Evolutionary conservation across 306 rosid species (phyloP).

Genomic region (Cajanus cajan): DNA sequence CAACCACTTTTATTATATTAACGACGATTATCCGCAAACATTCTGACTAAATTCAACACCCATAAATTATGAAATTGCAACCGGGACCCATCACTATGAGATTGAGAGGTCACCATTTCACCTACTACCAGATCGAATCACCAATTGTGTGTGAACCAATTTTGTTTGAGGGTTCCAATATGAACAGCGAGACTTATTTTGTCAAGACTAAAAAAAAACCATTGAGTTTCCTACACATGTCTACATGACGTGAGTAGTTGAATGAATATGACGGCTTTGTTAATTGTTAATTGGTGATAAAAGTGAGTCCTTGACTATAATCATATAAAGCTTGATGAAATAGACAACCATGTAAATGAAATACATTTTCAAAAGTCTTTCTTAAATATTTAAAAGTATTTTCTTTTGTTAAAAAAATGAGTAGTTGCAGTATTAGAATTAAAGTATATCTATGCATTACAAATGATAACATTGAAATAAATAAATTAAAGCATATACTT

Average conservation of each 20-base stretch:
- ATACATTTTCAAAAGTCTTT: neutral
- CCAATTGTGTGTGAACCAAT: neutral
- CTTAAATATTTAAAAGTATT: neutral
- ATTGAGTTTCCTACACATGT: neutral
- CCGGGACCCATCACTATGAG: neutral
- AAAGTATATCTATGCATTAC: neutral
- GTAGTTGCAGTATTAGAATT: neutral
- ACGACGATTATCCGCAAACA: neutral
- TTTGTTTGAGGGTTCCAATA: neutral
- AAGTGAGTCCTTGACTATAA: neutral
- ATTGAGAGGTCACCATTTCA: neutral
- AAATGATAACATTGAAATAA: neutral
- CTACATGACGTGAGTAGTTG: neutral
- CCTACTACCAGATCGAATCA: constrained; percentile 29
- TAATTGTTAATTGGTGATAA: neutral
- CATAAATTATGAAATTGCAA: neutral
- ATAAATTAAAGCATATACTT: neutral
- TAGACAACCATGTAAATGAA: neutral
- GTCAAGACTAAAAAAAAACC: neutral
- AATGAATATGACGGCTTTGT: neutral
- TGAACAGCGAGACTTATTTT: neutral
- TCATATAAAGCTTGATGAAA: neutral
- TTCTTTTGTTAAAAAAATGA: too few species aligned
- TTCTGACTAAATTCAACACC: neutral
- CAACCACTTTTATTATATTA: neutral